Evolutionary conservation across 2,329 filamentous ascomycete species (phyloP).

Genomic region (Lizonia empirigonia): DNA sequence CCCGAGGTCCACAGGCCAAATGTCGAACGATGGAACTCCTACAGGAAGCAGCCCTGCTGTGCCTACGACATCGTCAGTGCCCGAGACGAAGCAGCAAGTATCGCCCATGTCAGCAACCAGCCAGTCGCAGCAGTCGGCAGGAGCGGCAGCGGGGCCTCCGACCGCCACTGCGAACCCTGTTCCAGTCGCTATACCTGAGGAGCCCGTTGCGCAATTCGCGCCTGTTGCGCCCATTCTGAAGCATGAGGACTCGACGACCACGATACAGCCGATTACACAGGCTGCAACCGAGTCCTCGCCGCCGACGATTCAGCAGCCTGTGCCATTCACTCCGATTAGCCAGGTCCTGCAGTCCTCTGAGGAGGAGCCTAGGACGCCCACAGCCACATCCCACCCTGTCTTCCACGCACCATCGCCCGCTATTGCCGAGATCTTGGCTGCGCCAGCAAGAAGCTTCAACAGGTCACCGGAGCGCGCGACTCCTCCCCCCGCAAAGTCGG

Average conservation of each 20-base stretch:
- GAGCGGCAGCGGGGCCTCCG: constrained; percentile 1
- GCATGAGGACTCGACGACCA: constrained; percentile 9
- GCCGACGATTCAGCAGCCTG: constrained; percentile 8
- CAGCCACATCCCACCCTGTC: constrained; percentile 4
- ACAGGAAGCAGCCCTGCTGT: constrained; percentile 24
- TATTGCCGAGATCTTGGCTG: constrained; percentile 15
- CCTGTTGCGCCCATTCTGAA: neutral
- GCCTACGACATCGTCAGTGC: neutral
- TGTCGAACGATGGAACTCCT: constrained; percentile 29
- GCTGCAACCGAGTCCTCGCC: neutral
- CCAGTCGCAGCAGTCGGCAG: neutral
- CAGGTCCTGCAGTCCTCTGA: constrained; percentile 1
- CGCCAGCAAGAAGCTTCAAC: constrained; percentile 11
- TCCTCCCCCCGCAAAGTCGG: constrained; percentile 6
- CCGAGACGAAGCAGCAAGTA: constrained; percentile 7
- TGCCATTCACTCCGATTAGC: constrained; percentile 3
- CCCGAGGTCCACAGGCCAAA: constrained; percentile 24
- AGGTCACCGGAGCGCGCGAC: constrained; percentile 11
- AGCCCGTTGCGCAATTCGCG: neutral
- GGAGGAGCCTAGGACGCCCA: constrained; percentile 5
- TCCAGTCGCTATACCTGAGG: constrained; percentile 9
- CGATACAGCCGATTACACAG: constrained; percentile 9
- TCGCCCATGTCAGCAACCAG: neutral
- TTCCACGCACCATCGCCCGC: constrained; percentile 15
- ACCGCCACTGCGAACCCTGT: constrained; percentile 11